A percentile compares a stretch with the other conserved stretches of the same genome.
phyloP scores from a whole-genome alignment of 805 yeast species.

The Candida chilensis region DNA sequence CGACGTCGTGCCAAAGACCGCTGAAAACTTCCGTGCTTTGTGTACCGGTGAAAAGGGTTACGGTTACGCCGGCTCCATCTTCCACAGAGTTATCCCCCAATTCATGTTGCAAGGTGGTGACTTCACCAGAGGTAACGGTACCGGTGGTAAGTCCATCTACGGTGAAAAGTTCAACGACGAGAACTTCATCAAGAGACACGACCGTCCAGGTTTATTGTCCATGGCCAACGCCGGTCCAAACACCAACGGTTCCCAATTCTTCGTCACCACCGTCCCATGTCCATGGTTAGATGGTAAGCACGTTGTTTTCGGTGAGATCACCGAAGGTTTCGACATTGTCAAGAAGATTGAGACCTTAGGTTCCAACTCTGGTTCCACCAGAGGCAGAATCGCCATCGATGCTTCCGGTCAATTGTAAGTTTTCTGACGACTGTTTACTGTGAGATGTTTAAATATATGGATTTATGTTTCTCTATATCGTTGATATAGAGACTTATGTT shows the following conservation, averaged over 20 bases:
- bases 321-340: conserved; percentile 78
- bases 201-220: conserved; percentile 72
- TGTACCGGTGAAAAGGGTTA: conserved; percentile 48
- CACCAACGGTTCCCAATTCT: conserved; percentile 97
- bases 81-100: conserved; percentile 38
- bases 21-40: conserved; percentile 92
- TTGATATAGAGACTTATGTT: too few relatives aligned
- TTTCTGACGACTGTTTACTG: conserved; percentile 31
- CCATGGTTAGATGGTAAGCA: conserved; percentile 93
- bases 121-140: conserved; percentile 35
- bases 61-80: conserved; percentile 32
- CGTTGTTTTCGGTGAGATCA: conserved; percentile 91
- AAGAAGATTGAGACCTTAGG: conserved; percentile 71
- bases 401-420: conserved; percentile 50
- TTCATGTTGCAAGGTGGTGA: conserved; percentile 44
- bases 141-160: conserved; percentile 41
- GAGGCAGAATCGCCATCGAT: conserved; percentile 38
- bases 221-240: conserved; percentile 99
- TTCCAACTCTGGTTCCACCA: conserved; percentile 36
- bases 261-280: conserved; percentile 82
- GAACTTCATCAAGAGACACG: conserved; percentile 66
- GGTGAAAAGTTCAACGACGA: conserved; percentile 75
- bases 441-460: conserved; percentile 9
- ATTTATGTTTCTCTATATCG: conserved; percentile 6
- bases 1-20: conserved; percentile 91